Conservation (phyloP, 1,139 yeast species). For the Pichia cactophila region DNA sequence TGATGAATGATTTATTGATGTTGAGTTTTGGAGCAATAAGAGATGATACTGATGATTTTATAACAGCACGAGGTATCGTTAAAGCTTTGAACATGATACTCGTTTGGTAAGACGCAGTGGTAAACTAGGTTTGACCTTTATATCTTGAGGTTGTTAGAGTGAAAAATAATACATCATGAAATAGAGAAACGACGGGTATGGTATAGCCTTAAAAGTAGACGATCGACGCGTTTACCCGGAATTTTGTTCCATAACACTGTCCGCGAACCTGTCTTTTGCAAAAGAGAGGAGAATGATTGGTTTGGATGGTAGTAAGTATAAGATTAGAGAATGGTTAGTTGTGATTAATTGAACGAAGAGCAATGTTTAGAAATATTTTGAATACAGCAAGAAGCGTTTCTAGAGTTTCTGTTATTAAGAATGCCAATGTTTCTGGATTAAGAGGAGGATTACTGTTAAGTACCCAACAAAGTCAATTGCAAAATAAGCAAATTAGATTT, state of each 20-base stretch:
- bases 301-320: not conserved
- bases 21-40: slow-evolving; percentile 15
- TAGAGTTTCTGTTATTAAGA: slow-evolving; percentile 2
- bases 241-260: not conserved
- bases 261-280: not conserved
- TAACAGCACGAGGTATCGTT: slow-evolving; percentile 10
- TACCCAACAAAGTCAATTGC: not conserved
- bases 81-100: slow-evolving; percentile 10
- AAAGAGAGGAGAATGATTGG: not conserved
- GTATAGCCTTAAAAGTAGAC: not conserved
- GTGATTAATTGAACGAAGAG: not conserved
- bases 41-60: slow-evolving; percentile 14
- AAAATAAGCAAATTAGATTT: slow-evolving; percentile 29
- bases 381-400: slow-evolving; percentile 7
- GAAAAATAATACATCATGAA: not conserved
- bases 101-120: not conserved
- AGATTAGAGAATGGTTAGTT: not conserved
- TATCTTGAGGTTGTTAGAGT: no score
- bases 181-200: no score
- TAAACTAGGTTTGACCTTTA: no score
- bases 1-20: slow-evolving; percentile 13
- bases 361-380: slow-evolving; percentile 12
- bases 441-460: slow-evolving; percentile 3
- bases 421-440: not conserved
- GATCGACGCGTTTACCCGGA: slow-evolving; percentile 1